Evolutionary conservation across 139 green algal genomes (phyloP), one percentile per base, ranked within the genome.

Genomic region (Coccomyxa sp.): DNA sequence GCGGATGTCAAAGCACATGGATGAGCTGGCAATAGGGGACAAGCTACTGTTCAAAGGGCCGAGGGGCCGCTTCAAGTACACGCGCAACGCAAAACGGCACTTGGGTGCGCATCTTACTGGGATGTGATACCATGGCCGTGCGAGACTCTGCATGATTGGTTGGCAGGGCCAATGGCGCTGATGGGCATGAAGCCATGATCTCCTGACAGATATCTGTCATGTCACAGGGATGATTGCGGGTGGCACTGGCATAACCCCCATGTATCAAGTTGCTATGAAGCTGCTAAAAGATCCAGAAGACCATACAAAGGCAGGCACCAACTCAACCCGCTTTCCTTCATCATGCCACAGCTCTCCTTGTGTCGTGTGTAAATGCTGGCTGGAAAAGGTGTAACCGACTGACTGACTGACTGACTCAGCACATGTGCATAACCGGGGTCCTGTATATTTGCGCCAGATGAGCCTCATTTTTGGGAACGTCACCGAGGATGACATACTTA

Each of bases 211-310:
- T 9, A 71, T 25, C 63, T 71, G 63, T 71, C 18, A 25, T 71
- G 16, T 18, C 14, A n/a, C 71, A 77, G 71, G 71, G 14, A 77
- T 77, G 96, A 66, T 99, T 45, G 95, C 94, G 71, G 96, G 96
- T n/a, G 96, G 96, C 82, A 96, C 96, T 7, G 96, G 96, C 32
- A 95, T 99, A 78, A 98, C 96, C 0, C 96, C 96, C 75, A 99
- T 99, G 96, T 98, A 92, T 76, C 96, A 99, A 85, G 84, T 94
- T 15, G 68, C 71, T 0, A 59, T 84, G 18, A 71, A 68, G 15
- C 84, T 93, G n/a, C 79, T 98, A 32, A 92, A 93, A 79, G 91
- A 97, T 82, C 83, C 90, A 3, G 76, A 91, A 51, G 95, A 98
- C 83, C 89, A 77, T 45, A 95, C 93, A 0, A 59, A 90, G 71